A percentile compares a stretch with the other conserved stretches of the same genome.
These are phyloP conservation scores for Ilex asprella DNA, from an alignment of 257 asterid species.

Conservation along the genomic window DNA sequence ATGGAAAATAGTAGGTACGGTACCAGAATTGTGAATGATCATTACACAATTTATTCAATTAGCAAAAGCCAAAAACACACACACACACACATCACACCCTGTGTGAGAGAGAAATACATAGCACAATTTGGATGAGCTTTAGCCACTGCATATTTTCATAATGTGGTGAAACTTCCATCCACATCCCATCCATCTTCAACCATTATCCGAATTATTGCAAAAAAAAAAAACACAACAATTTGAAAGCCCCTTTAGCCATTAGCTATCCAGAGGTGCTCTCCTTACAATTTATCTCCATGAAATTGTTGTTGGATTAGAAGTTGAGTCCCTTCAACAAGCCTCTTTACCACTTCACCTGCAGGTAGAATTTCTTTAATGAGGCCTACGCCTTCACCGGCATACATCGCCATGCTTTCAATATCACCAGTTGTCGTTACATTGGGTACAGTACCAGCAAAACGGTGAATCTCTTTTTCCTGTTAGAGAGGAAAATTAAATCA, in stretches of 20 bases:
- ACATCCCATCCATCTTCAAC: too few species aligned
- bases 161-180: too few species aligned
- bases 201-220: neutral
- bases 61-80: too few species aligned
- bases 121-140: too few species aligned
- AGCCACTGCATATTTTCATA: too few species aligned
- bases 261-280: neutral
- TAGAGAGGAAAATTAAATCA: slow-evolving; percentile 8
- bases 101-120: too few species aligned
- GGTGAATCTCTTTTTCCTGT: slow-evolving; percentile 66
- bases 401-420: slow-evolving; percentile 82
- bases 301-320: slow-evolving; percentile 41
- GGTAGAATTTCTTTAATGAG: slow-evolving; percentile 61
- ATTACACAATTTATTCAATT: too few species aligned
- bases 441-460: slow-evolving; percentile 75
- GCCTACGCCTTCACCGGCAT: slow-evolving; percentile 62
- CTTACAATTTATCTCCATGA: slow-evolving; percentile 1
- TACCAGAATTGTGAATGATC: too few species aligned
- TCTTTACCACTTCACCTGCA: slow-evolving; percentile 54
- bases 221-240: slow-evolving; percentile 4
- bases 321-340: slow-evolving; percentile 61
- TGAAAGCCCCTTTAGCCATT: neutral
- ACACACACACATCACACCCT: too few species aligned
- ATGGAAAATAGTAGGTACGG: too few species aligned
- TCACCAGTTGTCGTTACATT: slow-evolving; percentile 61